Percentiles rank a stretch among this genome's conserved stretches.
These are phyloP conservation scores for Leccinum rimulosum DNA, from an alignment of 768 basidiomycete genomes.

Conservation along the genomic window DNA sequence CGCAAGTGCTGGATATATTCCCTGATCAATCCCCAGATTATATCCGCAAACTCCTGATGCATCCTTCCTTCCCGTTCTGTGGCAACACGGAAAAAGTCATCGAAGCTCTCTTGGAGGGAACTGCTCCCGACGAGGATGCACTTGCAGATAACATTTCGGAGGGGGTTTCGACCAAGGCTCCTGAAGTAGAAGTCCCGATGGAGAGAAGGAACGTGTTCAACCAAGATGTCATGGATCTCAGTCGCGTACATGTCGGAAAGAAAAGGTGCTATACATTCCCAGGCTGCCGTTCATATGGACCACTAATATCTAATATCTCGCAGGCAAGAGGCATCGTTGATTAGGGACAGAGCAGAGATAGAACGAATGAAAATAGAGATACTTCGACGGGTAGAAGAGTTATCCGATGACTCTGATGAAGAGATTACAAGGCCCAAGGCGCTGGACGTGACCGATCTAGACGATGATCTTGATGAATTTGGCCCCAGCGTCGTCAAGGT, in stretches of 20 bases:
- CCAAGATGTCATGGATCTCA: conserved; percentile 64
- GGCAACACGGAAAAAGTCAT: conserved; percentile 62
- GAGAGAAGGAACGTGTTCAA: conserved; percentile 76
- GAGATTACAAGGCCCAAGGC: conserved; percentile 33
- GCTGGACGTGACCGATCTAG: conserved; percentile 38
- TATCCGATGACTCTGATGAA: conserved; percentile 65
- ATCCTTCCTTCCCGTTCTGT: conserved; percentile 46
- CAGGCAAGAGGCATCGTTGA: conserved; percentile 43
- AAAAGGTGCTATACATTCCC: conserved; percentile 44
- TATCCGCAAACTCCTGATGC: conserved; percentile 53
- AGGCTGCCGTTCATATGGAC: background rate
- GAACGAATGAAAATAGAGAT: conserved; percentile 83
- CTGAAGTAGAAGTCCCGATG: conserved; percentile 21
- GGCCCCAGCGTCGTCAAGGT: conserved; percentile 43
- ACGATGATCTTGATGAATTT: conserved; percentile 54
- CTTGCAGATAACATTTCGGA: conserved; percentile 17
- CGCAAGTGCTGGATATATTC: conserved; percentile 75
- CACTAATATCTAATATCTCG: conserved; percentile 9
- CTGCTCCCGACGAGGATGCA: conserved; percentile 44
- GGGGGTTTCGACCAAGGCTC: background rate
- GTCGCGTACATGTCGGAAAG: conserved; percentile 61
- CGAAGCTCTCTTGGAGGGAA: conserved; percentile 73
- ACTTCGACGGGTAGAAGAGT: conserved; percentile 68
- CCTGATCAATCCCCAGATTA: conserved; percentile 59
- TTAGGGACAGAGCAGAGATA: conserved; percentile 58